phyloP scores from a whole-genome alignment of 2,329 filamentous ascomycete species.

The Ophiocordyceps camponoti-leonardi region DNA sequence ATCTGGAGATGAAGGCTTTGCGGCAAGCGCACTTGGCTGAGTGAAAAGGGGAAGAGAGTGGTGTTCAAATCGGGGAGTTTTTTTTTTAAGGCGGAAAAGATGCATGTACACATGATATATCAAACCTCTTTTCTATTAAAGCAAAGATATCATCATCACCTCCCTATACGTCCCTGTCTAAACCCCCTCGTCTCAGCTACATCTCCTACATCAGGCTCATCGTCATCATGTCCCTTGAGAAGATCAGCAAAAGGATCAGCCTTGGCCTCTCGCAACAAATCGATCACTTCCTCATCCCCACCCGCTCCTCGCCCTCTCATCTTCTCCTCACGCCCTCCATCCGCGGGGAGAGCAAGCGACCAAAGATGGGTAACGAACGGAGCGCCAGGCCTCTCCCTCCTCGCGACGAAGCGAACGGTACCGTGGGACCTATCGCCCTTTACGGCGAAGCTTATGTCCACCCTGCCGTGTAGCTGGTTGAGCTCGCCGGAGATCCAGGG shows the following conservation, averaged over 20 bases:
- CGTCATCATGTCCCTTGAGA: not conserved
- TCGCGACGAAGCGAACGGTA: constrained; percentile 66
- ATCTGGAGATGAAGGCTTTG: constrained; percentile 36
- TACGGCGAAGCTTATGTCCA: constrained; percentile 76
- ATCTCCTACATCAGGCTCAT: not conserved
- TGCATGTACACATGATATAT: too few relatives aligned
- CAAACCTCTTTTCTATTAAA: too few relatives aligned
- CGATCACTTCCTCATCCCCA: not conserved
- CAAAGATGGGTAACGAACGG: constrained; percentile 52
- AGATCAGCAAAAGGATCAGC: not conserved
- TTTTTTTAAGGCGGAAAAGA: not conserved
- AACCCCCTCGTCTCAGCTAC: not conserved
- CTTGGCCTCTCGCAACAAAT: not conserved
- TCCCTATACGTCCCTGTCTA: not conserved
- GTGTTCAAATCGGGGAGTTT: not conserved
- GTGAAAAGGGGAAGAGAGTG: too few relatives aligned
- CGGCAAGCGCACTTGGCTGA: constrained; percentile 12
- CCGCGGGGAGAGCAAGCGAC: not conserved
- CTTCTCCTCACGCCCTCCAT: not conserved
- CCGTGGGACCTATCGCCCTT: constrained; percentile 57
- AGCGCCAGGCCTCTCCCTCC: constrained; percentile 40
- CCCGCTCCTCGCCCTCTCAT: too few relatives aligned
- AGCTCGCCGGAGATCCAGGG: constrained; percentile 77
- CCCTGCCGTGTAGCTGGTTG: constrained; percentile 83
- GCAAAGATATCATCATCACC: too few relatives aligned